Percentiles rank a stretch among this genome's conserved stretches.
phyloP scores from a whole-genome alignment of 1,284 basidiomycete species.

The Fomitopsis palustris region DNA sequence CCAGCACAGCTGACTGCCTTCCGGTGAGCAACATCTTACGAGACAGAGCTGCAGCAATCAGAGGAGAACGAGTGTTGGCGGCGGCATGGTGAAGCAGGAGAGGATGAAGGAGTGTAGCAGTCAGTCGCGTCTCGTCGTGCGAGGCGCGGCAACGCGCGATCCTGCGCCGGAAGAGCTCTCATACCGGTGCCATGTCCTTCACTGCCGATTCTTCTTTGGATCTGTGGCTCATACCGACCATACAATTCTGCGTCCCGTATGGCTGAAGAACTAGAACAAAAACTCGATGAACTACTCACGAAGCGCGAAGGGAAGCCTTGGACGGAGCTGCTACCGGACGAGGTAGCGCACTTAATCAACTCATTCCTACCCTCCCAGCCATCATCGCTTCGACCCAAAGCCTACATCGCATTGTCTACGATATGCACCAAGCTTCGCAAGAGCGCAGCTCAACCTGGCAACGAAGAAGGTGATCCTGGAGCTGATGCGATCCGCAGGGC shows the following conservation, averaged over 20 bases:
- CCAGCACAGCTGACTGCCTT: conserved; percentile 15
- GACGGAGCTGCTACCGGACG: conserved; percentile 43
- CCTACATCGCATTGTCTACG: conserved; percentile 61
- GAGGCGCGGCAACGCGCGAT: not conserved
- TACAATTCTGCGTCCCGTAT: not conserved
- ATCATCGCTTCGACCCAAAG: conserved; percentile 51
- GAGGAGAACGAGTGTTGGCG: conserved; percentile 1
- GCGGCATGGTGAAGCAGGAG: not conserved
- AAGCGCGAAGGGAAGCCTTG: conserved; percentile 33
- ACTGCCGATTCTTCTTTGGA: not conserved
- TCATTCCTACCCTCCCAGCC: conserved; percentile 49
- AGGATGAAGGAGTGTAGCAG: not conserved
- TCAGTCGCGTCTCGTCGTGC: not conserved
- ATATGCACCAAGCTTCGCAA: conserved; percentile 56
- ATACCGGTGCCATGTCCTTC: conserved; percentile 10
- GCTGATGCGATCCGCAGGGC: conserved; percentile 44
- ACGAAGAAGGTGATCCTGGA: conserved; percentile 35
- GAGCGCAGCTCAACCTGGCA: conserved; percentile 23
- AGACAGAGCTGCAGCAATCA: conserved; percentile 5
- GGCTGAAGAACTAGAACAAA: conserved; percentile 11
- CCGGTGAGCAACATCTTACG: conserved; percentile 14
- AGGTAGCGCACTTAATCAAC: conserved; percentile 49
- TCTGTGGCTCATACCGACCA: too few species aligned
- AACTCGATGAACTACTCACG: conserved; percentile 32
- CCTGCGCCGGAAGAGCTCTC: not conserved